Evolutionary conservation across 768 basidiomycete genomes (phyloP).

Genomic region (Rhizopogon vulgaris): DNA sequence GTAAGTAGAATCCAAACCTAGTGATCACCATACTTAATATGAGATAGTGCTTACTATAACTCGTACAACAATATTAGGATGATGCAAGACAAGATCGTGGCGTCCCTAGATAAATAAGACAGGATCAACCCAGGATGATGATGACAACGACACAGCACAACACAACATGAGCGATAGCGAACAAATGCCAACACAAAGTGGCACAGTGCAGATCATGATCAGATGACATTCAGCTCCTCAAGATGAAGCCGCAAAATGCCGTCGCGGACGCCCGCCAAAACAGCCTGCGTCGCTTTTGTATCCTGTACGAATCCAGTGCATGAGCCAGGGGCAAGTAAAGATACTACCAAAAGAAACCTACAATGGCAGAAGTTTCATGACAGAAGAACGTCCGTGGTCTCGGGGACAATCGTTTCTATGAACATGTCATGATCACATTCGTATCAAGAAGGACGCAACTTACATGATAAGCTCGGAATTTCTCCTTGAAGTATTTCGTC

Average conservation of each 20-base stretch:
- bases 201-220: not conserved
- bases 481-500: constrained; percentile 61
- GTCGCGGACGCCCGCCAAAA: constrained; percentile 37
- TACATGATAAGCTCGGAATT: constrained; percentile 60
- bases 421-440: not conserved
- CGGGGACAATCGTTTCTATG: constrained; percentile 52
- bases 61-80: too few relatives aligned
- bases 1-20: too few relatives aligned
- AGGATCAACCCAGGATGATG: not conserved
- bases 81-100: too few relatives aligned
- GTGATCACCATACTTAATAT: too few relatives aligned
- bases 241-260: constrained; percentile 30
- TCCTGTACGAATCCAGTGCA: constrained; percentile 21
- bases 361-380: constrained; percentile 67
- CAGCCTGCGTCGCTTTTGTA: constrained; percentile 30
- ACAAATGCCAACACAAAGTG: not conserved
- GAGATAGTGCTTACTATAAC: too few relatives aligned
- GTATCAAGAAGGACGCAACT: constrained; percentile 12
- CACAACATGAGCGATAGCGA: not conserved
- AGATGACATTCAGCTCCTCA: constrained; percentile 24
- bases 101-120: not conserved
- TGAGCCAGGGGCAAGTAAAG: not conserved
- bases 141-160: not conserved
- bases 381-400: constrained; percentile 55
- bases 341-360: constrained; percentile 26